phyloP scores from a whole-genome alignment of 179 eudicot species.

The Pouteria campechiana region DNA sequence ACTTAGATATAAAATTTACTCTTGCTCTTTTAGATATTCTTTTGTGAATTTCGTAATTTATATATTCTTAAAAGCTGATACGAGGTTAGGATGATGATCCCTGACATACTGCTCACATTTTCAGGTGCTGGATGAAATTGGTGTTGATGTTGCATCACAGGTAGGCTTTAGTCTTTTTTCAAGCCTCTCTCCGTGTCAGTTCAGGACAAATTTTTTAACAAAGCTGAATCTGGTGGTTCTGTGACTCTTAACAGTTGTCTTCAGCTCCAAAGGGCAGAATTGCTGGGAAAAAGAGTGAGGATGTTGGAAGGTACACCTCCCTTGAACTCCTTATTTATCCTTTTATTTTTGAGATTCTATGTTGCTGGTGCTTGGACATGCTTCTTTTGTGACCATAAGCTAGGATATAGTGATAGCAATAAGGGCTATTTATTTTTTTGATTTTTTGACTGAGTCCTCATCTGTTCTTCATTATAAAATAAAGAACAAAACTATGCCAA shows the following conservation, averaged over 20 bases:
- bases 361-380: not conserved
- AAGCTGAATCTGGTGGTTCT: slow-evolving; percentile 1
- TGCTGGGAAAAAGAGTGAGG: slow-evolving; percentile 77
- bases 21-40: too few species aligned
- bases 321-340: not conserved
- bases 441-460: too few species aligned
- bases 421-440: too few species aligned
- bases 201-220: slow-evolving; percentile 6
- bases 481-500: too few species aligned
- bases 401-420: too few species aligned
- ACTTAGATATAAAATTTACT: too few species aligned
- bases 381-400: too few species aligned
- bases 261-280: slow-evolving; percentile 92
- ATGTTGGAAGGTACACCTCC: slow-evolving; percentile 70
- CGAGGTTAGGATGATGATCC: too few species aligned
- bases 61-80: too few species aligned
- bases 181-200: not conserved
- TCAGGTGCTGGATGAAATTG: slow-evolving; percentile 97
- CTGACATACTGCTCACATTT: too few species aligned
- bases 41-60: too few species aligned
- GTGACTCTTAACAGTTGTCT: slow-evolving; percentile 45
- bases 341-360: not conserved
- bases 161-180: slow-evolving; percentile 22
- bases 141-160: slow-evolving; percentile 97
- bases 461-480: too few species aligned